Percentiles rank a stretch among this genome's conserved stretches.
Evolutionary conservation across 2,329 filamentous ascomycete genomes (phyloP).

Genomic region (Plectosphaerella plurivora): DNA sequence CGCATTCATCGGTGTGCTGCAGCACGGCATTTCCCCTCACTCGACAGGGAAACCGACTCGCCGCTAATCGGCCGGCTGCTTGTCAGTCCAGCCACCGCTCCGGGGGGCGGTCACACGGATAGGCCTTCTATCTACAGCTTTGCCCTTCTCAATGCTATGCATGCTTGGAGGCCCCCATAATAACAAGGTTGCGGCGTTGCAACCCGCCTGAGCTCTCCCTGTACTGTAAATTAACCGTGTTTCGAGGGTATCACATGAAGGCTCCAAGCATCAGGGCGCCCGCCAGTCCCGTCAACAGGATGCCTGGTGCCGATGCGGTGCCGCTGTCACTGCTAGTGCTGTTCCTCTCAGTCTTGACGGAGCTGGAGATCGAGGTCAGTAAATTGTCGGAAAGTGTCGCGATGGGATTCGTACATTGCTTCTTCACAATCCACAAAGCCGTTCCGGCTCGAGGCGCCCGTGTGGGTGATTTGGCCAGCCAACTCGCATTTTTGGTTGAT

Average conservation of each 20-base stretch:
- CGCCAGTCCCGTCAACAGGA: not conserved
- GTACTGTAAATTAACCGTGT: too few relatives aligned
- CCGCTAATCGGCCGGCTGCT: too few relatives aligned
- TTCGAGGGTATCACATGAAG: not conserved
- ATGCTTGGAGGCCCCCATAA: too few relatives aligned
- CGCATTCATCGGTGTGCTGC: too few relatives aligned
- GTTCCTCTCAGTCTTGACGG: not conserved
- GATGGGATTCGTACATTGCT: not conserved
- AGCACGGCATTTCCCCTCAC: too few relatives aligned
- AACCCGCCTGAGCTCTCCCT: too few relatives aligned
- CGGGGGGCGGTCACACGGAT: too few relatives aligned
- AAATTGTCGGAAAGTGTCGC: not conserved
- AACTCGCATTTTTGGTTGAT: constrained; percentile 53
- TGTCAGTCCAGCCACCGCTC: too few relatives aligned
- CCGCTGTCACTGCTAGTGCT: not conserved
- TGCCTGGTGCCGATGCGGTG: not conserved
- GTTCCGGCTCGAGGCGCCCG: constrained; percentile 60
- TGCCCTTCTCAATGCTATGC: too few relatives aligned
- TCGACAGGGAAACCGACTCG: too few relatives aligned
- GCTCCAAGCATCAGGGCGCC: not conserved
- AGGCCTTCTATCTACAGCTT: too few relatives aligned
- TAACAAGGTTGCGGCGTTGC: too few relatives aligned
- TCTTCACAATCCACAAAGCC: constrained; percentile 58
- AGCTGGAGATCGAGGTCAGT: not conserved
- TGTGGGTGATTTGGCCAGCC: constrained; percentile 66